Evolutionary conservation across 1,139 yeast genomes (phyloP).

Genomic region (Suhomyces yuchorum): DNA sequence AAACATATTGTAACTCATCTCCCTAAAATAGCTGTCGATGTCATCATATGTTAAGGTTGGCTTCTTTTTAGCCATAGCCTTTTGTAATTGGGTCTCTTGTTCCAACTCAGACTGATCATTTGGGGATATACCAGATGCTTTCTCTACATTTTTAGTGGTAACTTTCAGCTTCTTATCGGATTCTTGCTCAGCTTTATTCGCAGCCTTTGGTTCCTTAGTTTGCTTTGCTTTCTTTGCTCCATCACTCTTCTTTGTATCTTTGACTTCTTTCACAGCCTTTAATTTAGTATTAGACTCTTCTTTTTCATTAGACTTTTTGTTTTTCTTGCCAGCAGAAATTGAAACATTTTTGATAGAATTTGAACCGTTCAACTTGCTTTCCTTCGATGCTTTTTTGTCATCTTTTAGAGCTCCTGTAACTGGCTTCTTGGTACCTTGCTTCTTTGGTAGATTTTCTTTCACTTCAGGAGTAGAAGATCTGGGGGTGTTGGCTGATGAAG

Average conservation of each 20-base stretch:
- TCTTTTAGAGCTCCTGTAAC: background rate
- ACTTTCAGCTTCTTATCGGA: background rate
- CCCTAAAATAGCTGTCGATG: conserved; percentile 55
- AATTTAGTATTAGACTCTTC: background rate
- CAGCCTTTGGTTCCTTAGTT: background rate
- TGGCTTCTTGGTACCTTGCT: background rate
- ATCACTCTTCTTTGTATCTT: background rate
- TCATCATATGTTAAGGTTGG: conserved; percentile 44
- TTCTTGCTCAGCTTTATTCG: background rate
- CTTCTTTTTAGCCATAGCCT: background rate
- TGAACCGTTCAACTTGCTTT: background rate
- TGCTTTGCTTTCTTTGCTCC: background rate
- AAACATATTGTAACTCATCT: conserved; percentile 62
- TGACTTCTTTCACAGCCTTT: background rate
- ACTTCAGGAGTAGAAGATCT: conserved; percentile 10
- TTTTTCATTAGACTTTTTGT: background rate
- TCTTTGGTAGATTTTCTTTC: background rate
- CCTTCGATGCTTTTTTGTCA: background rate
- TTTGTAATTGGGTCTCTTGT: conserved; percentile 2
- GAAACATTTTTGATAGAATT: background rate
- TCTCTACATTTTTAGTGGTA: background rate
- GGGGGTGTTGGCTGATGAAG: conserved; percentile 3
- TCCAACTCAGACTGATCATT: background rate
- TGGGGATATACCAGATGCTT: no score
- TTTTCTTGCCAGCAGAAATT: background rate